phyloP scores from a whole-genome alignment of 805 yeast species.

The Candida silvatica region DNA sequence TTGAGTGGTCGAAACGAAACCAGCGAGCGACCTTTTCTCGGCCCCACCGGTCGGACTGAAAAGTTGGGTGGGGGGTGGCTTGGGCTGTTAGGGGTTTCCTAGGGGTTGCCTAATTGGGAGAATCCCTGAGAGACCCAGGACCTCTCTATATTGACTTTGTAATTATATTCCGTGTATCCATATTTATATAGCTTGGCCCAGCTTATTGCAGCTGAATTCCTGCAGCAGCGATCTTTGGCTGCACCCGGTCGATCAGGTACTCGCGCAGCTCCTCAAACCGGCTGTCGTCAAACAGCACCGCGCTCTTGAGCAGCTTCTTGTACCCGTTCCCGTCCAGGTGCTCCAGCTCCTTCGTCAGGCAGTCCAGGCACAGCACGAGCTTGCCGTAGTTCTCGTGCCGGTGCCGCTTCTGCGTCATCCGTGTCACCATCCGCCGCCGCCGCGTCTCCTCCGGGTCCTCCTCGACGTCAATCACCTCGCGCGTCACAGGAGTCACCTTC shows the following conservation, averaged over 20 bases:
- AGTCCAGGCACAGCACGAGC: slow-evolving; percentile 16
- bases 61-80: no score
- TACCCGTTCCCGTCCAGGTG: slow-evolving; percentile 6
- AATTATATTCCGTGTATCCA: no score
- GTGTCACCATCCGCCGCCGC: slow-evolving; percentile 5
- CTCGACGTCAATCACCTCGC: not conserved
- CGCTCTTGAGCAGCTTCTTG: slow-evolving; percentile 8
- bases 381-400: slow-evolving; percentile 19
- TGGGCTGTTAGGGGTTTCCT: no score
- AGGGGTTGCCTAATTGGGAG: no score
- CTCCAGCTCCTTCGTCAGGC: slow-evolving; percentile 11
- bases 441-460: slow-evolving; percentile 4
- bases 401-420: slow-evolving; percentile 14
- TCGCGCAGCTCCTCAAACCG: slow-evolving; percentile 4
- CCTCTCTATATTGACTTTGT: no score
- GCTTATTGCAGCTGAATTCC: no score
- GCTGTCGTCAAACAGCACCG: slow-evolving; percentile 10
- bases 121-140: no score
- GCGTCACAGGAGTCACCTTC: not conserved
- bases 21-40: no score
- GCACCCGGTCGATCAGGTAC: slow-evolving; percentile 3
- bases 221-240: slow-evolving; percentile 3
- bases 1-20: no score
- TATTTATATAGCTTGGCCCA: no score
- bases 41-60: no score